Percentiles rank a stretch among this genome's conserved stretches.
Conservation (phyloP, 805 yeast species). For the Cyberlindnera nakhonratchasimensis region DNA sequence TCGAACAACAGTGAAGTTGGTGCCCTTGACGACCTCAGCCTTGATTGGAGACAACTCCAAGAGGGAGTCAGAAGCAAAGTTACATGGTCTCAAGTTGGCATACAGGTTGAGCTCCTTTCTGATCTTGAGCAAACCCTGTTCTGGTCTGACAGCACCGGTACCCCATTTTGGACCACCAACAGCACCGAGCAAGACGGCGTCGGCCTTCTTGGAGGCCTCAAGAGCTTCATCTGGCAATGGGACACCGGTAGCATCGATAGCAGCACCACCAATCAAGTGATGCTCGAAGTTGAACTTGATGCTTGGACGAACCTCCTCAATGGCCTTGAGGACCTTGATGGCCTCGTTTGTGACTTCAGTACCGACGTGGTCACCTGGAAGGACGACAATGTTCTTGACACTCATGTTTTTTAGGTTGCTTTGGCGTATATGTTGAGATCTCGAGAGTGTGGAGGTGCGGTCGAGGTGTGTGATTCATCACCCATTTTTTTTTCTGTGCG, state of each 20-base stretch:
- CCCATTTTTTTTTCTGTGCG: neutral
- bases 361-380: slow-evolving; percentile 98
- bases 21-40: slow-evolving; percentile 80
- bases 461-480: slow-evolving; percentile 4
- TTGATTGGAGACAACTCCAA: slow-evolving; percentile 86
- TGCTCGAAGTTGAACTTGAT: slow-evolving; percentile 72
- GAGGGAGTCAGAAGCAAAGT: slow-evolving; percentile 81
- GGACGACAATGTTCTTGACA: slow-evolving; percentile 70
- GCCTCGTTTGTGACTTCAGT: slow-evolving; percentile 88
- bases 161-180: slow-evolving; percentile 99
- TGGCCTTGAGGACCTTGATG: slow-evolving; percentile 81
- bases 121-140: slow-evolving; percentile 91
- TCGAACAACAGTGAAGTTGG: slow-evolving; percentile 89
- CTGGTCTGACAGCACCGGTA: slow-evolving; percentile 93
- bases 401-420: slow-evolving; percentile 5
- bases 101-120: slow-evolving; percentile 91
- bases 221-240: slow-evolving; percentile 87
- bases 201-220: slow-evolving; percentile 78
- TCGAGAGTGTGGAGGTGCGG: neutral
- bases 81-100: slow-evolving; percentile 96
- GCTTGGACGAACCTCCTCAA: slow-evolving; percentile 51
- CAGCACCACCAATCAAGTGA: slow-evolving; percentile 96
- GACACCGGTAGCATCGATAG: slow-evolving; percentile 93
- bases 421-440: neutral
- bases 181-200: slow-evolving; percentile 96